Percentiles rank a stretch among this genome's conserved stretches.
Conservation (phyloP, 2,329 filamentous ascomycete genomes). For the Albifimbria verrucaria region DNA sequence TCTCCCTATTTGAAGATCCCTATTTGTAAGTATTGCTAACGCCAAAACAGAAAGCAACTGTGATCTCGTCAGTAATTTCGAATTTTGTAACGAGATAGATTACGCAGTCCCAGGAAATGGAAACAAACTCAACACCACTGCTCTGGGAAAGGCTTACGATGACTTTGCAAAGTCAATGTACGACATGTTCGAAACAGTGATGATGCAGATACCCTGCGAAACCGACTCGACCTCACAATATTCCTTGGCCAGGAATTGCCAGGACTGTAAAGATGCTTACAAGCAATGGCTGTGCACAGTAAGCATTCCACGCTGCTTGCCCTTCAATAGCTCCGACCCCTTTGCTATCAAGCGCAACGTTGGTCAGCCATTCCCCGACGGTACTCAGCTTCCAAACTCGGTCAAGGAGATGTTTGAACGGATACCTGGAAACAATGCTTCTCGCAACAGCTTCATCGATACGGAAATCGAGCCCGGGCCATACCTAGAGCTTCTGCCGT, state of each 20-base stretch:
- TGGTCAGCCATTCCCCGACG: conserved; percentile 66
- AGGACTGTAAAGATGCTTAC: conserved; percentile 75
- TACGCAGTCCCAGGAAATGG: conserved; percentile 88
- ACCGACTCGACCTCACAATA: conserved; percentile 70
- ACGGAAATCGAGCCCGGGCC: conserved; percentile 71
- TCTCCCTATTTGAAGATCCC: background rate
- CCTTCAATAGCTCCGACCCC: conserved; percentile 59
- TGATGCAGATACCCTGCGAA: conserved; percentile 84
- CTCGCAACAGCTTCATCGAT: conserved; percentile 74
- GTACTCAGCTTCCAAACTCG: conserved; percentile 46
- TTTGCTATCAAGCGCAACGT: conserved; percentile 62
- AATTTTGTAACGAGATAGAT: conserved; percentile 83
- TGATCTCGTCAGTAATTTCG: conserved; percentile 79
- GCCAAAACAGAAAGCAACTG: conserved; percentile 67
- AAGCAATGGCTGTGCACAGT: conserved; percentile 95
- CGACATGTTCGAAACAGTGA: conserved; percentile 72
- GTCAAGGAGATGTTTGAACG: conserved; percentile 17
- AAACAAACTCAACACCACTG: conserved; percentile 54
- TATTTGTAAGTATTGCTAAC: conserved; percentile 4
- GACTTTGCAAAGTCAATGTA: conserved; percentile 67
- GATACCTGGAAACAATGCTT: conserved; percentile 35
- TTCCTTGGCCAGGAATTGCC: conserved; percentile 74
- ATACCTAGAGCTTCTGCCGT: conserved; percentile 91
- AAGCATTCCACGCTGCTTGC: conserved; percentile 86
- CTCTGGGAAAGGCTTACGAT: conserved; percentile 75